A percentile compares a stretch with the other conserved stretches of the same genome.
Evolutionary conservation across 1,284 basidiomycete species (phyloP).

Genomic region (Sutorius eximius): DNA sequence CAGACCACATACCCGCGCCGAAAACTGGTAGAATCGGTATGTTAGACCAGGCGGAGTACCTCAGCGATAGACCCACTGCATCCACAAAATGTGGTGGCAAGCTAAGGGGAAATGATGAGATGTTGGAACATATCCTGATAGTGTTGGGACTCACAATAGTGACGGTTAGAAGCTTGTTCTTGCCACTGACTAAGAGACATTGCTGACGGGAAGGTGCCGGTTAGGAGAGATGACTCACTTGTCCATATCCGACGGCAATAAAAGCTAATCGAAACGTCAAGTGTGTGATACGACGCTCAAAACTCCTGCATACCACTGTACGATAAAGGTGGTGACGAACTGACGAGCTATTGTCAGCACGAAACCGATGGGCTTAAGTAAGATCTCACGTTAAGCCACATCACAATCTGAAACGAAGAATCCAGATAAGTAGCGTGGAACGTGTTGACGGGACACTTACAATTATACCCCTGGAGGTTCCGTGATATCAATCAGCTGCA

Average conservation of each 20-base stretch:
- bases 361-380: background rate
- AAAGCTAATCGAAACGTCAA: conserved; percentile 9
- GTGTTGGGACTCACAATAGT: conserved; percentile 7
- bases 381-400: conserved; percentile 1
- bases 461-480: conserved; percentile 11
- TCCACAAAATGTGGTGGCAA: background rate
- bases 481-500: background rate
- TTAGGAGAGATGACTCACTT: conserved; percentile 4
- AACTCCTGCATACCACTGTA: conserved; percentile 11
- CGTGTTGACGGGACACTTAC: conserved; percentile 4
- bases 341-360: conserved; percentile 1
- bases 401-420: background rate
- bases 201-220: background rate
- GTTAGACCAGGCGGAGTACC: background rate
- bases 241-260: conserved; percentile 22
- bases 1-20: conserved; percentile 7
- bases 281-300: background rate
- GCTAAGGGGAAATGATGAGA: conserved; percentile 1
- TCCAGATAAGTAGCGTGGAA: background rate
- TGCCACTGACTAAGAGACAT: conserved; percentile 11
- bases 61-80: background rate
- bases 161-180: conserved; percentile 9
- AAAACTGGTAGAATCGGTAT: background rate
- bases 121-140: background rate
- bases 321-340: background rate